Evolutionary conservation across 148 eudicot genomes (phyloP).

Genomic region (Gaultheria prostrata): DNA sequence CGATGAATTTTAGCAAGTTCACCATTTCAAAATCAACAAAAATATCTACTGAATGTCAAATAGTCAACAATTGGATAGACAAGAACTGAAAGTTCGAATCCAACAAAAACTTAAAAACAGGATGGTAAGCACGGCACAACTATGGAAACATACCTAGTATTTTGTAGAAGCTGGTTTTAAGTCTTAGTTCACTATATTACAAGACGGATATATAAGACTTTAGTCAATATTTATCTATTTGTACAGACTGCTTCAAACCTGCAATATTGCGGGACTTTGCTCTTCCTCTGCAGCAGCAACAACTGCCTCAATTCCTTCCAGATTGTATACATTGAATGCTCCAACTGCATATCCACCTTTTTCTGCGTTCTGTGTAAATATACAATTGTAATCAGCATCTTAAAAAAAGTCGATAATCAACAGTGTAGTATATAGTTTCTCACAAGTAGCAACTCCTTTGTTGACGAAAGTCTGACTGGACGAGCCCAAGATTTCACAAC

Average conservation of each 20-base stretch:
- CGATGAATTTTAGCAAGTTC: neutral
- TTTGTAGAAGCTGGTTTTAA: neutral
- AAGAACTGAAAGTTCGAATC: neutral
- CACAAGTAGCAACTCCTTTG: slow-evolving; percentile 77
- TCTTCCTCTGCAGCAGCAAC: slow-evolving; percentile 91
- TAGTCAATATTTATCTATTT: neutral
- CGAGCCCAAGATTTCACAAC: slow-evolving; percentile 80
- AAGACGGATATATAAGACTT: neutral
- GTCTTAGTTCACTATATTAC: neutral
- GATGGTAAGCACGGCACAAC: neutral
- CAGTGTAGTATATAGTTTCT: slow-evolving; percentile 19
- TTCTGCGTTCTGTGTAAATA: slow-evolving; percentile 66
- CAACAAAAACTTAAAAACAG: neutral
- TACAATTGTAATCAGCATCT: slow-evolving; percentile 17
- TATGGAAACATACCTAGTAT: neutral
- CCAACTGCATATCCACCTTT: slow-evolving; percentile 94
- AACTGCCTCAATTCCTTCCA: slow-evolving; percentile 97
- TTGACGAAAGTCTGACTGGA: slow-evolving; percentile 61
- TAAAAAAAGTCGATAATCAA: slow-evolving; percentile 9
- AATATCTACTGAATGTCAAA: neutral
- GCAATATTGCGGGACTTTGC: slow-evolving; percentile 91
- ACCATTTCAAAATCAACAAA: neutral
- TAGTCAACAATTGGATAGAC: neutral
- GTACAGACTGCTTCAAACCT: slow-evolving; percentile 42
- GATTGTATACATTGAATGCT: slow-evolving; percentile 92